Base-by-base conservation (phyloP, 495 filamentous ascomycete species). In the Filosporella fistucella region DNA sequence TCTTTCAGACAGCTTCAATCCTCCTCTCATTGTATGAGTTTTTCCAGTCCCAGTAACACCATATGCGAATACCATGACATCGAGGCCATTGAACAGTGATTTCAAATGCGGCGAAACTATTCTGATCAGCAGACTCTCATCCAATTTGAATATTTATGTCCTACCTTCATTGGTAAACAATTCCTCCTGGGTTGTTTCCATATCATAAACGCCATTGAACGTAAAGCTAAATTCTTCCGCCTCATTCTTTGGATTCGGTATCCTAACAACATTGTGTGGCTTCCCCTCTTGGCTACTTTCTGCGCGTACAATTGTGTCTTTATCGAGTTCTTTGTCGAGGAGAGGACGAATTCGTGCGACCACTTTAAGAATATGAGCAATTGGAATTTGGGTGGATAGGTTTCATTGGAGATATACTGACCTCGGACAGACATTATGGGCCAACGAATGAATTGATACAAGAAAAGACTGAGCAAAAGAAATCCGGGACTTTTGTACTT, bases 11-110 rank as follows among this genome's bases (percentile, higher is more conserved):
- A 96, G 71, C 56, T 83, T 82, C 66, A 95, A 85, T 42, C 91
- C 91, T 45, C 93, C 93, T 48, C 93, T 82, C 93, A 98, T 98
- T 1, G 93, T 98, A 68, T 96, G 88, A 41, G 93, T 98, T 67
- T 98, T 98, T 18, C 93, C 93, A 0, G 89, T 95, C 18, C 93
- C 93, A 1, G 93, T 97, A 17, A 91, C 88, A 30, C 93, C 93
- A 58, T 98, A 96, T 30, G 93, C 91, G 61, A 98, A 98, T 41
- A 97, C 76, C 2, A 90, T 96, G 21, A 95, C 82, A 64, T 98
- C 93, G 54, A 89, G 82, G 42, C 93, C 93, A 63, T 88, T 84
- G 70, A 98, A 96, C 4, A 98, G 80, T 45, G 95, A 84, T 57
- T 95, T 96, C 26, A 95, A 71, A 28, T 87, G 67, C 14, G 76